phyloP scores from a whole-genome alignment of 2,329 filamentous ascomycete genomes.

The Laburnicola sp. region DNA sequence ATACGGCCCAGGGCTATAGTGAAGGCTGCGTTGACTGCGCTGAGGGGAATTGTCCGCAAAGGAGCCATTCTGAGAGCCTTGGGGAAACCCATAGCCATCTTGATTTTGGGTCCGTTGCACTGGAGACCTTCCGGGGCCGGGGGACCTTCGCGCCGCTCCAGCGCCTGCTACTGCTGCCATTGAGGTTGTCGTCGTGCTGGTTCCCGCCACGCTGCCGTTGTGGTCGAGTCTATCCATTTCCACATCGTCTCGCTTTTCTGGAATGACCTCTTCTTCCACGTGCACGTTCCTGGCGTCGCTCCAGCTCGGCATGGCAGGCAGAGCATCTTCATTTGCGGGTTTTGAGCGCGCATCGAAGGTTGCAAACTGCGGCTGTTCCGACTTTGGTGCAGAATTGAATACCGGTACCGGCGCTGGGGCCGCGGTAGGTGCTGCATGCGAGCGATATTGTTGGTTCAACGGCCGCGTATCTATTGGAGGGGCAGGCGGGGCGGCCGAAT shows the following conservation, averaged over 20 bases:
- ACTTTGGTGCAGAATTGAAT: constrained; percentile 18
- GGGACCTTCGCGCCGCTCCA: constrained; percentile 26
- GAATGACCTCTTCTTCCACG: constrained; percentile 60
- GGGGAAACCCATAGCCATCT: constrained; percentile 32
- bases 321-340: constrained; percentile 68
- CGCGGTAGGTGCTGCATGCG: constrained; percentile 42
- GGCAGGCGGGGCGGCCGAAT: constrained; percentile 27
- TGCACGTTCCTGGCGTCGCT: constrained; percentile 66
- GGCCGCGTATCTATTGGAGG: constrained; percentile 26
- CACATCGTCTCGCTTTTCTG: constrained; percentile 60
- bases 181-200: constrained; percentile 1
- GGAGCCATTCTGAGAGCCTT: constrained; percentile 29
- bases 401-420: not conserved
- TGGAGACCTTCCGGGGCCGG: constrained; percentile 34
- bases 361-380: constrained; percentile 68
- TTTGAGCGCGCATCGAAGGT: constrained; percentile 66
- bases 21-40: constrained; percentile 8
- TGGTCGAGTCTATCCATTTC: constrained; percentile 74
- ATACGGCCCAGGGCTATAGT: constrained; percentile 25
- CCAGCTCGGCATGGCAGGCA: constrained; percentile 92
- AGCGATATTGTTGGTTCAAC: constrained; percentile 46
- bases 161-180: constrained; percentile 25
- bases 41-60: constrained; percentile 21
- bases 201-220: constrained; percentile 34
- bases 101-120: constrained; percentile 26